These are phyloP conservation scores for Trifolium repens DNA, from an alignment of 306 rosid genomes.

Conservation along the genomic window DNA sequence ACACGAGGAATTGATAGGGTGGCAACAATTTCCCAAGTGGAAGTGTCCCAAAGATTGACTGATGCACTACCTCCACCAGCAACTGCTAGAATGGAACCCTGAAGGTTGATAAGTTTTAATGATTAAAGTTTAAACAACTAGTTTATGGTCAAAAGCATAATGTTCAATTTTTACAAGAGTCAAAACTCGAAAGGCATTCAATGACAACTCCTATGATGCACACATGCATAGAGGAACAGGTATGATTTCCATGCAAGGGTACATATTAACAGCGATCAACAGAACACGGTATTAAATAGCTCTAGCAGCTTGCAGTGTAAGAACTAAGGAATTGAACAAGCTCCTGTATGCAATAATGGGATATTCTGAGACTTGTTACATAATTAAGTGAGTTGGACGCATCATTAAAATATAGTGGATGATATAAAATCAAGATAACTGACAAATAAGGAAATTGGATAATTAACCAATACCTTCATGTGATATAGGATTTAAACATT, in stretches of 20 bases:
- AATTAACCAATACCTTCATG: conserved; percentile 27
- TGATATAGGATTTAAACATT: not conserved
- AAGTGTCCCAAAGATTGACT: conserved; percentile 93
- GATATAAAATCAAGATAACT: not conserved
- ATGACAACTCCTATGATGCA: not conserved
- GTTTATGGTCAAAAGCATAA: conserved; percentile 18
- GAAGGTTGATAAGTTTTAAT: conserved; percentile 26
- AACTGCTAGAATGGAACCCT: conserved; percentile 95
- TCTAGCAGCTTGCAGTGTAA: conserved; percentile 17
- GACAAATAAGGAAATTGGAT: not conserved
- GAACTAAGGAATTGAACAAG: conserved; percentile 3
- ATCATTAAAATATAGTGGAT: conserved; percentile 4
- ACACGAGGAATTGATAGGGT: conserved; percentile 88
- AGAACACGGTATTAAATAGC: conserved; percentile 24
- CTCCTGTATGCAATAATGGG: not conserved
- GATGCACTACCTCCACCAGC: conserved; percentile 99
- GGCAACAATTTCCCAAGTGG: conserved; percentile 74
- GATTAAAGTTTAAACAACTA: conserved; percentile 32
- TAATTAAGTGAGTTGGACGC: conserved; percentile 5
- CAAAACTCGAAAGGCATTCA: conserved; percentile 8
- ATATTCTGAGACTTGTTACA: conserved; percentile 11
- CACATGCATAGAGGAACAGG: not conserved
- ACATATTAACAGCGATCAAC: not conserved
- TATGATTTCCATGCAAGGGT: not conserved
- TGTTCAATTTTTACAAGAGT: not conserved